Evolutionary conservation across 164 flowering plant genomes (phyloP).

Genomic region (Echeveria elegans): DNA sequence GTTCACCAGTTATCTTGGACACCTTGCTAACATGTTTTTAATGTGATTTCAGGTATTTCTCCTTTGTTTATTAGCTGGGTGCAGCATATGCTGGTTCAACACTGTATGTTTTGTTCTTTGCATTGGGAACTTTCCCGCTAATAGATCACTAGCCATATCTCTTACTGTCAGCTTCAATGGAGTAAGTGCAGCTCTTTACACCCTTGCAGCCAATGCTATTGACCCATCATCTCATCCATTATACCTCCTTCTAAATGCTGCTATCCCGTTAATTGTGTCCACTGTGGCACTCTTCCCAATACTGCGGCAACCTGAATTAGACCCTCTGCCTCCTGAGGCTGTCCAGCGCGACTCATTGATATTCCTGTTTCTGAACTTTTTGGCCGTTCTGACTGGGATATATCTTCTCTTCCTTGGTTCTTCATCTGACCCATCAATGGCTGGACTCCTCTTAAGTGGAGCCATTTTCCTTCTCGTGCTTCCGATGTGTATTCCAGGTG

Average conservation of each 20-base stretch:
- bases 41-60: slow-evolving; percentile 56
- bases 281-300: slow-evolving; percentile 49
- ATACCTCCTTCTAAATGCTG: slow-evolving; percentile 70
- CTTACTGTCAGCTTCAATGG: slow-evolving; percentile 88
- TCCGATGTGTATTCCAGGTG: slow-evolving; percentile 66
- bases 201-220: slow-evolving; percentile 56
- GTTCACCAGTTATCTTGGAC: background rate
- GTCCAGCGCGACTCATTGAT: slow-evolving; percentile 49
- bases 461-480: slow-evolving; percentile 56
- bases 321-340: slow-evolving; percentile 37
- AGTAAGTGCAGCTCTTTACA: slow-evolving; percentile 77
- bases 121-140: slow-evolving; percentile 54
- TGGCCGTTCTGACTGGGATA: slow-evolving; percentile 65
- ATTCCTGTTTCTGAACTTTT: slow-evolving; percentile 51
- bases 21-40: background rate
- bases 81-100: slow-evolving; percentile 98
- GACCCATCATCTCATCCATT: slow-evolving; percentile 29
- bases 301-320: slow-evolving; percentile 51
- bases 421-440: slow-evolving; percentile 16
- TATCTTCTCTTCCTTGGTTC: slow-evolving; percentile 64
- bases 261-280: slow-evolving; percentile 53
- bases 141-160: slow-evolving; percentile 62
- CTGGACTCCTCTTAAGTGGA: slow-evolving; percentile 47
- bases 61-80: slow-evolving; percentile 67
- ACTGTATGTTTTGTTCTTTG: slow-evolving; percentile 84